Evolutionary conservation across 495 filamentous ascomycete genomes (phyloP).

Genomic region (Apiosordaria backusii): DNA sequence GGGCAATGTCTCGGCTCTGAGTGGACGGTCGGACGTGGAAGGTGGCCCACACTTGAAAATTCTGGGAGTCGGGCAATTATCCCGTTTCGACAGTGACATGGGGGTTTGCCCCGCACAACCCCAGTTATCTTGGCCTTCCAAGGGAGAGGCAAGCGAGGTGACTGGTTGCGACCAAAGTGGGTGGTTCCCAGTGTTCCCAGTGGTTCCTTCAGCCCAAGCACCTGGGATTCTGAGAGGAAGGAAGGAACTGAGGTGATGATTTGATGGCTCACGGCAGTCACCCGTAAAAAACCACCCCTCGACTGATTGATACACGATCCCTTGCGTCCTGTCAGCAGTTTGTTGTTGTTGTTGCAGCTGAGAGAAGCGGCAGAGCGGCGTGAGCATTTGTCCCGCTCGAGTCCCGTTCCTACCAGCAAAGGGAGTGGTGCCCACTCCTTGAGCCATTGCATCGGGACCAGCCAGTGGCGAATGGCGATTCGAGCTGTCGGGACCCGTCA

Average conservation of each 20-base stretch:
- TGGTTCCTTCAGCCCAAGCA: constrained; percentile 11
- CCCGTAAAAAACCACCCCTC: not conserved
- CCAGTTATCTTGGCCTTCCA: constrained; percentile 16
- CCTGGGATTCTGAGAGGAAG: constrained; percentile 1
- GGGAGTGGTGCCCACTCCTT: not conserved
- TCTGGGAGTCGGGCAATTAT: constrained; percentile 30
- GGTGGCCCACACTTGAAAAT: constrained; percentile 11
- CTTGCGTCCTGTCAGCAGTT: too few relatives aligned
- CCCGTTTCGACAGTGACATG: constrained; percentile 26
- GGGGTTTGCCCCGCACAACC: constrained; percentile 24
- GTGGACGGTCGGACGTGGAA: constrained; percentile 12
- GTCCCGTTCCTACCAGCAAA: not conserved
- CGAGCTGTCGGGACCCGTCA: constrained; percentile 3
- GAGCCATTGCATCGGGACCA: constrained; percentile 16
- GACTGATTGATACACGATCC: not conserved
- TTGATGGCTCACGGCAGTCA: too few relatives aligned
- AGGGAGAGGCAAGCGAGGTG: constrained; percentile 22
- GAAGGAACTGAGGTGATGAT: too few relatives aligned
- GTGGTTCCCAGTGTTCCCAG: too few relatives aligned
- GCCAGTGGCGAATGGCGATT: constrained; percentile 17
- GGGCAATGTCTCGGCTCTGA: not conserved
- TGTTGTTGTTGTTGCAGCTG: not conserved
- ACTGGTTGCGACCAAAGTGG: constrained; percentile 23
- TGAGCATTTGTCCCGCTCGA: not conserved
- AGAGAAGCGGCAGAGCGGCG: not conserved